Percentiles rank a stretch among this genome's conserved stretches.
Conservation (phyloP, 2,329 filamentous ascomycete species). For the Ascocoryne sarcoides region DNA sequence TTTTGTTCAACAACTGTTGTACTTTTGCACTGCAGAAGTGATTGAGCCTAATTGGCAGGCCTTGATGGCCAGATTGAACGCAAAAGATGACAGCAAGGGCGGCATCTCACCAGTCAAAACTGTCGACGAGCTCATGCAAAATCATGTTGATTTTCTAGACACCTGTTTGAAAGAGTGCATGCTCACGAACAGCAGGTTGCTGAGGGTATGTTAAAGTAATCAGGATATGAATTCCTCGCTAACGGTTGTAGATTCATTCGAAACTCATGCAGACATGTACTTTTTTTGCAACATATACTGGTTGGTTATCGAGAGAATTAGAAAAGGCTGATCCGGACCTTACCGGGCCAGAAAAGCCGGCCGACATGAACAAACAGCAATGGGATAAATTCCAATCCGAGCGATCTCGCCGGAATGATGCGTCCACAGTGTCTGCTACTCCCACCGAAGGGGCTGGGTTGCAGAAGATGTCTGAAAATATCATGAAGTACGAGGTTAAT, state of each 20-base stretch:
- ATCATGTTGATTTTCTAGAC: slow-evolving; percentile 95
- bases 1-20: slow-evolving; percentile 92
- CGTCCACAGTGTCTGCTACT: slow-evolving; percentile 15
- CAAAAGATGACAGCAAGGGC: slow-evolving; percentile 39
- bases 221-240: slow-evolving; percentile 2
- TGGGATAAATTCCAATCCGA: slow-evolving; percentile 49
- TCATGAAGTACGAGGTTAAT: slow-evolving; percentile 87
- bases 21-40: slow-evolving; percentile 94
- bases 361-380: slow-evolving; percentile 51
- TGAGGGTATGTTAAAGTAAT: slow-evolving; percentile 52
- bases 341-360: slow-evolving; percentile 45
- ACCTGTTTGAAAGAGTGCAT: slow-evolving; percentile 98
- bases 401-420: slow-evolving; percentile 34
- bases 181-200: slow-evolving; percentile 90
- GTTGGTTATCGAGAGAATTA: slow-evolving; percentile 76
- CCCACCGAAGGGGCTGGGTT: slow-evolving; percentile 21
- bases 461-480: slow-evolving; percentile 62
- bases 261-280: slow-evolving; percentile 95
- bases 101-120: slow-evolving; percentile 49
- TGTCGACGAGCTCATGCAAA: slow-evolving; percentile 96
- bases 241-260: slow-evolving; percentile 68
- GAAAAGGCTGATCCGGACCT: slow-evolving; percentile 77
- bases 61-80: slow-evolving; percentile 79
- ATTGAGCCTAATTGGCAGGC: slow-evolving; percentile 96
- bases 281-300: slow-evolving; percentile 85